Evolutionary conservation across 192 early-diverging fungal genomes (phyloP), one percentile per base, ranked within the genome.

Genomic region (Physocladia obscura): DNA sequence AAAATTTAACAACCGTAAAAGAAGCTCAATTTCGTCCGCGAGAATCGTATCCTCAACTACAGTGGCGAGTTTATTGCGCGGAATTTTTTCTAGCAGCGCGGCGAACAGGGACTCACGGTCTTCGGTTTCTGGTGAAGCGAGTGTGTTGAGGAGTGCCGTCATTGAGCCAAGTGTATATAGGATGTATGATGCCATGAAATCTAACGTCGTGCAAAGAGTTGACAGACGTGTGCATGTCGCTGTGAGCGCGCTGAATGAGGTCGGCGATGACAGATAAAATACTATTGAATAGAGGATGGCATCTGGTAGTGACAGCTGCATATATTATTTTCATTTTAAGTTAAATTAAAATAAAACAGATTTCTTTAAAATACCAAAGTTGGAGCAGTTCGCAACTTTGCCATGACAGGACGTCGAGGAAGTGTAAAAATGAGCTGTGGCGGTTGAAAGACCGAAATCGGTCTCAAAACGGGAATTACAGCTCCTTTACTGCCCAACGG

Each of bases 181-280:
- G 34, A 65, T n/a, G 26, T 65, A 65, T n/a, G 63, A 52, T 19
- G 49, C 49, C 63, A 65, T 65, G 34, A 65, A 65, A 26, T 50
- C 49, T 5, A 51, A n/a, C 19, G 34, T 51, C 21, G 37, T 31
- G 63, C 63, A 65, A 32, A 65, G n/a, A n/a, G 15, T 15, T 22
- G 15, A 17, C 11, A 65, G 63, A 3, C 32, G 47, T 13, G 17
- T 4, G 50, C 50, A 52, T 35, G 63, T 52, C 1, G 49, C n/a
- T 8, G 63, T 65, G 19, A 65, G 32, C 34, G 27, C 8, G 4
- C 15, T 24, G 26, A 65, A 15, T 22, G 49, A 44, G 8, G 11
- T 21, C 15, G 15, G n/a, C 11, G 19, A 29, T n/a, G n/a, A n/a
- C n/a, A 65, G 49, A 29, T 65, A 19, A 34, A 51, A 29, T 17